Percentiles rank a stretch among this genome's conserved stretches.
These are phyloP conservation scores for Penicillium turbatum DNA, from an alignment of 495 filamentous ascomycete species.

Conservation along the genomic window DNA sequence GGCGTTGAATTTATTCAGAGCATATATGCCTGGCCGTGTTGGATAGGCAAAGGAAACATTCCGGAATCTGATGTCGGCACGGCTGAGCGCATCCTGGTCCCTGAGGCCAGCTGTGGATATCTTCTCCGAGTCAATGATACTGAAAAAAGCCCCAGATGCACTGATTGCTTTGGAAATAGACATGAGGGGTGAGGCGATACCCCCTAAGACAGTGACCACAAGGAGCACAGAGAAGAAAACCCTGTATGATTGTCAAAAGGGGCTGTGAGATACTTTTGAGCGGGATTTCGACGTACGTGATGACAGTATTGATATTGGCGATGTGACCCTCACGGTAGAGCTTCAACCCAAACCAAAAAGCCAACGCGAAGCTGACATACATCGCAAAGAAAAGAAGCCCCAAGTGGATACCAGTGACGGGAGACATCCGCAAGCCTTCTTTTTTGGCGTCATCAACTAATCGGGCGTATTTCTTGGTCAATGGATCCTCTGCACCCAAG, in stretches of 20 bases:
- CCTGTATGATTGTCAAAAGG: conserved; percentile 22
- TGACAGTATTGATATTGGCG: conserved; percentile 42
- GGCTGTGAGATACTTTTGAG: no score
- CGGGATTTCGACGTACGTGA: conserved; percentile 29
- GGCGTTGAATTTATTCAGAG: conserved; percentile 41
- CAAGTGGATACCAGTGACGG: conserved; percentile 27
- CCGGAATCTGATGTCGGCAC: conserved; percentile 52
- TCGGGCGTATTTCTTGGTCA: conserved; percentile 37
- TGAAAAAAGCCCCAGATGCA: conserved; percentile 41
- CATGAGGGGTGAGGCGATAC: conserved; percentile 41
- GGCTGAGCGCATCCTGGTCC: conserved; percentile 15
- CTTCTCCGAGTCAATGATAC: conserved; percentile 36
- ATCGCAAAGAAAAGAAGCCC: conserved; percentile 34
- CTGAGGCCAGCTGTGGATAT: conserved; percentile 17
- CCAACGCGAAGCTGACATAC: conserved; percentile 49
- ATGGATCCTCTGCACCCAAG: conserved; percentile 40
- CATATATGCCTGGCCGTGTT: conserved; percentile 34
- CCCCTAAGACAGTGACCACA: conserved; percentile 24
- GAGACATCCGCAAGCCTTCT: conserved; percentile 40
- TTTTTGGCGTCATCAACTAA: conserved; percentile 57
- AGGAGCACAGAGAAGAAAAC: conserved; percentile 45
- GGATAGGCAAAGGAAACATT: conserved; percentile 63
- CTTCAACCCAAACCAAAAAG: conserved; percentile 50
- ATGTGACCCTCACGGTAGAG: conserved; percentile 34
- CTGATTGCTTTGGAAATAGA: conserved; percentile 45